Evolutionary conservation across 1,284 basidiomycete species (phyloP), one percentile per base, ranked within the genome.

Genomic region (Boletus semigastroideus): DNA sequence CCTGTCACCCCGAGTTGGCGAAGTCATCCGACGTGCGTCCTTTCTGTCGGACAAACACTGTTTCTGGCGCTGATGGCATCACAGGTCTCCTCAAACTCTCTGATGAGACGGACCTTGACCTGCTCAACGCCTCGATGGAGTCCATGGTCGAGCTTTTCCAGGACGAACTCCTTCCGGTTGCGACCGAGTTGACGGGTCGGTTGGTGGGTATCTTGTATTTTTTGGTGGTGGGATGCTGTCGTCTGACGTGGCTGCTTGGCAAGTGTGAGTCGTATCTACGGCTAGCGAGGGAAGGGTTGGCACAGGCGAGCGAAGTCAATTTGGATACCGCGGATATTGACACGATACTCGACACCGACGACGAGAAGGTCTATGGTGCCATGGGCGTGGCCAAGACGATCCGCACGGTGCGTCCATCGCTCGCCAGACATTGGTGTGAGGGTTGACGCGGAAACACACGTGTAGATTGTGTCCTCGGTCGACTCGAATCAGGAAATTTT

Each of bases 51-150:
- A 43, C 4, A n/a, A 12, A 25, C 22, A 28, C 5, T 19, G 1
- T 33, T 5, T 28, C 17, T 6, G 4, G 43, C 8, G 11, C 3
- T 58, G 25, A 46, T 30, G 17, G 4, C 16, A 17, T 49, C 6
- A 34, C 58, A 87, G 92, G 92, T 65, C 75, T 95, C 22, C 78
- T 95, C 58, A 92, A 92, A 69, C 77, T 96, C 36, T 86, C 89
- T 8, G 90, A 94, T 65, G 91, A 94, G 70, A 92, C 91, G 33
- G 94, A 96, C 66, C 74, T 96, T 33, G 93, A 96, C 67, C 80
- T 92, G 42, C 75, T 96, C 46, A 93, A 91, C 61, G 77, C 74
- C 62, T 84, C 83, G 64, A 93, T 92, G 83, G 87, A 91, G 63
- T 82, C 84, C 30, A 86, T 96, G 78, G 93, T 96, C 9, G 85